Conservation (phyloP, 306 rosid genomes). For the Echinosophora koreensis region DNA sequence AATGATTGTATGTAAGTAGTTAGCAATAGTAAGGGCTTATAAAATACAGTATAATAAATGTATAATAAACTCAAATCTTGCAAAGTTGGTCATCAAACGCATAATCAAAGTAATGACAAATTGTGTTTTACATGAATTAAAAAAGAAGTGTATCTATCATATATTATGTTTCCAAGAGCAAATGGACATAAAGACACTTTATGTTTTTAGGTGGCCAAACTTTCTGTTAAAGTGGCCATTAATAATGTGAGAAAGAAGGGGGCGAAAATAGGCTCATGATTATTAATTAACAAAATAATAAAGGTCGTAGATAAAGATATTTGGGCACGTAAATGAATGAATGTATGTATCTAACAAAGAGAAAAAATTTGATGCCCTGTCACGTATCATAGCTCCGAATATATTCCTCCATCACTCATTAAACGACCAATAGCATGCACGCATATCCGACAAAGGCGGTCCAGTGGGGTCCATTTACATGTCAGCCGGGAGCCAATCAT, state of each 20-base stretch:
- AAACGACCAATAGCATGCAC: conserved; percentile 20
- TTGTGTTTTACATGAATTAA: conserved; percentile 20
- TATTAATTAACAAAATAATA: conserved; percentile 4
- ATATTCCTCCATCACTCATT: conserved; percentile 57
- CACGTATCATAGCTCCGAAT: conserved; percentile 47
- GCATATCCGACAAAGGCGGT: conserved; percentile 54
- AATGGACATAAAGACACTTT: conserved; percentile 49
- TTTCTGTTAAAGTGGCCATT: conserved; percentile 52
- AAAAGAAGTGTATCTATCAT: not conserved
- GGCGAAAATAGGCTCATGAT: conserved; percentile 8
- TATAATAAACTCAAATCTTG: not conserved
- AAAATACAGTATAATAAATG: not conserved
- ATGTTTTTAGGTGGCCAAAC: conserved; percentile 56
- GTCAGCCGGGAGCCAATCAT: conserved; percentile 34
- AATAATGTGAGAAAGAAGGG: conserved; percentile 24
- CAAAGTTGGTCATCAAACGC: conserved; percentile 29
- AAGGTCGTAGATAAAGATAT: conserved; percentile 15
- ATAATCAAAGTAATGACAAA: conserved; percentile 40
- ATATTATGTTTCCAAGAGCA: conserved; percentile 38
- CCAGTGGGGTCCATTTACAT: conserved; percentile 40
- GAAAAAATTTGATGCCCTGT: conserved; percentile 46
- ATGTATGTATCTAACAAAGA: conserved; percentile 44
- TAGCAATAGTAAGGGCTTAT: not conserved
- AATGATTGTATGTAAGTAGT: not conserved
- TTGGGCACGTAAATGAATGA: conserved; percentile 52